Percentiles rank a stretch among this genome's conserved stretches.
These are phyloP conservation scores for Hexamita inflata DNA, from an alignment of 208 protist species.

Conservation along the genomic window DNA sequence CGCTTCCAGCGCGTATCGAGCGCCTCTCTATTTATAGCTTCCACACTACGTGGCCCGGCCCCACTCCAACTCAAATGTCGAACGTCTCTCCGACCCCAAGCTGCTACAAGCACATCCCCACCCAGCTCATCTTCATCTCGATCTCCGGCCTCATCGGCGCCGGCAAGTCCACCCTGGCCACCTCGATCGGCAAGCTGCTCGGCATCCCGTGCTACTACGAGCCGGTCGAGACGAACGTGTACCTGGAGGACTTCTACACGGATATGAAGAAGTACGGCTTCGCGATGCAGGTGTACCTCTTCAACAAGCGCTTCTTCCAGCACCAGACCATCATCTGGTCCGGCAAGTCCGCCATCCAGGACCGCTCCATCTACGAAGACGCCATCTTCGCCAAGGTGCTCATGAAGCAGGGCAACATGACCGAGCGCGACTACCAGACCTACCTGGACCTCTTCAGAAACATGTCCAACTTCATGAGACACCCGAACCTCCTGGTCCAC, in stretches of 20 bases:
- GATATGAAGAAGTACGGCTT: slow-evolving; percentile 47
- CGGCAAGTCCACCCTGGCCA: slow-evolving; percentile 46
- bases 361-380: slow-evolving; percentile 51
- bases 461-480: slow-evolving; percentile 48
- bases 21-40: too few relatives aligned
- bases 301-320: slow-evolving; percentile 47
- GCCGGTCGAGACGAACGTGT: slow-evolving; percentile 46
- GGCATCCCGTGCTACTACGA: slow-evolving; percentile 45
- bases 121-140: slow-evolving; percentile 43
- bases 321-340: slow-evolving; percentile 51
- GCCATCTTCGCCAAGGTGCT: slow-evolving; percentile 43
- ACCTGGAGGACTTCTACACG: slow-evolving; percentile 48
- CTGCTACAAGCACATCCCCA: too few relatives aligned
- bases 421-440: slow-evolving; percentile 45
- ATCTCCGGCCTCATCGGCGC: slow-evolving; percentile 47
- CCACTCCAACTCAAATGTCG: too few relatives aligned
- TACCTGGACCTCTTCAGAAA: slow-evolving; percentile 43
- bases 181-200: slow-evolving; percentile 27
- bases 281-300: slow-evolving; percentile 46
- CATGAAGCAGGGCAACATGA: slow-evolving; percentile 34
- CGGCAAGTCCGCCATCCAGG: slow-evolving; percentile 36
- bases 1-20: too few relatives aligned
- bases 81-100: too few relatives aligned
- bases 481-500: slow-evolving; percentile 48
- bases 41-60: too few relatives aligned